Evolutionary conservation across 163 green algal species (phyloP), one percentile per base, ranked within the genome.

Genomic region (Trebouxia gelatinosa): DNA sequence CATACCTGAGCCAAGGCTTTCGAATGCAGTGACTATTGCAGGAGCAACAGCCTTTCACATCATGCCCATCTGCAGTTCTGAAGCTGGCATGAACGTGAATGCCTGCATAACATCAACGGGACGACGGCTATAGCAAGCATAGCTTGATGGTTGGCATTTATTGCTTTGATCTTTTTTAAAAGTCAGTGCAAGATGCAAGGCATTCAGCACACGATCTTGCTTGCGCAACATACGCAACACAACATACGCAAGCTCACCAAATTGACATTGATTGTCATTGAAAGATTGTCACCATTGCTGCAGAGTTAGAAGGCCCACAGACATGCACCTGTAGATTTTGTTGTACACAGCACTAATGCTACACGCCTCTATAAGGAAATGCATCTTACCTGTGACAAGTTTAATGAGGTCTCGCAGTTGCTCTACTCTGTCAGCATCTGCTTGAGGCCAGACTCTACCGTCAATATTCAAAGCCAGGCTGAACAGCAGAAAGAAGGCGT

Each of bases 401-500:
- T 64, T 43, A 2, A 76, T 76, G 40, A 76, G 68, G 1, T 28
- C 11, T 37, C 28, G 29, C 4, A 76, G 68, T 28, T 76, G 68
- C 3, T 76, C 32, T 13, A 76, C 68, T 38, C 62, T 76, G 68
- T 23, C 28, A 11, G 46, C 26, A 29, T 76, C 68, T 35, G 61
- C 32, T 0, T 46, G 26, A 28, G 68, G 68, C 68, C 68, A 76
- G 17, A 38, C 68, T 21, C 29, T 76, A 43, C 68, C 68, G 21
- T 76, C 68, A 39, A 76, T 32, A 13, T 62, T 23, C 6, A 76
- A 29, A 16, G 68, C 68, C 40, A 62, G 31, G n/a, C 40, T 62
- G 28, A 76, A 62, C 13, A 59, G 31, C 40, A 76, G 43, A 38
- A 76, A 76, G 40, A 76, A 76, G 40, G 62, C 43, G 32, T 76